Evolutionary conservation across 2,329 filamentous ascomycete species (phyloP).

Genomic region (Eutypella sp.): DNA sequence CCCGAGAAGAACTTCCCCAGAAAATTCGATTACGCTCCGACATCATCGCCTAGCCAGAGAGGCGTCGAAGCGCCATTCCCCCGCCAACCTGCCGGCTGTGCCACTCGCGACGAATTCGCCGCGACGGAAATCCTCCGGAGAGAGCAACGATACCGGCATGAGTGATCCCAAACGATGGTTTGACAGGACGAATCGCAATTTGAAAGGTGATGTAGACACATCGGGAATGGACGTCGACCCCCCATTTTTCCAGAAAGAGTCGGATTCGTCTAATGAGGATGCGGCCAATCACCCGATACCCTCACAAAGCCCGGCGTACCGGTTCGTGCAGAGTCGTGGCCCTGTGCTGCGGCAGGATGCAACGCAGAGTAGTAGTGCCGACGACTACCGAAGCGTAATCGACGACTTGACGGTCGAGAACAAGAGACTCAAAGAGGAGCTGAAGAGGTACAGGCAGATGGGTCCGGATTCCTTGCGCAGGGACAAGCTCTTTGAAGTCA

Average conservation of each 20-base stretch:
- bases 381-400: conserved; percentile 77
- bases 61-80: conserved; percentile 23
- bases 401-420: conserved; percentile 85
- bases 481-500: conserved; percentile 79
- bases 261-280: conserved; percentile 47
- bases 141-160: conserved; percentile 42
- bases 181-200: conserved; percentile 47
- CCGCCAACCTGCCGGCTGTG: conserved; percentile 8
- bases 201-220: conserved; percentile 36
- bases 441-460: conserved; percentile 66
- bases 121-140: conserved; percentile 41
- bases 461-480: conserved; percentile 63
- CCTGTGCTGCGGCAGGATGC: conserved; percentile 25
- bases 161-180: conserved; percentile 53
- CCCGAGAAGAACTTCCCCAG: conserved; percentile 36
- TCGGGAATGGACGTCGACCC: conserved; percentile 49
- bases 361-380: conserved; percentile 56
- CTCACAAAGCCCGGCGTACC: conserved; percentile 21
- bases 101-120: conserved; percentile 15
- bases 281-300: conserved; percentile 15
- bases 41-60: conserved; percentile 42
- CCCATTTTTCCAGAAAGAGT: conserved; percentile 51
- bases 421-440: conserved; percentile 67
- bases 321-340: conserved; percentile 16
- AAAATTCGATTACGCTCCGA: conserved; percentile 42